Evolutionary conservation across 306 rosid genomes (phyloP), one percentile per base, ranked within the genome.

Genomic region (Pueraria montana): DNA sequence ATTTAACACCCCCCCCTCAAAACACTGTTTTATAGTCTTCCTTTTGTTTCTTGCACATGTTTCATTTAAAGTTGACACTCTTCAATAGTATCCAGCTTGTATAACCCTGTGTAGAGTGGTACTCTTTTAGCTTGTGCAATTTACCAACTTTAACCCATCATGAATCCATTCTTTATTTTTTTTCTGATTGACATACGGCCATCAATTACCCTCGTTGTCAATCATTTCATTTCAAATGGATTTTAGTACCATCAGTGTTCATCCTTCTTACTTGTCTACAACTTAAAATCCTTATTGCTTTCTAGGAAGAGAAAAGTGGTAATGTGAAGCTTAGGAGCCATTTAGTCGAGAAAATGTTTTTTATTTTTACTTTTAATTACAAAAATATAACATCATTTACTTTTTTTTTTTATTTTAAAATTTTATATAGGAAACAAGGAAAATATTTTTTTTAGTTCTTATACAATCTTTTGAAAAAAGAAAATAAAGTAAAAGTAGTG

Each of bases 261-360:
- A 56, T 38, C 18, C 43, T 30, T 13, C 17, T 36, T 36, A 71
- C 64, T 50, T 72, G 27, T 73, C 24, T 75, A 75, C 69, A 58
- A 58, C 56, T 0, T 34, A 21, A 4, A 7, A 36, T 74, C 32
- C 20, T 36, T 36, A 1, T 4, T 6, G 6, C 40, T 36, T 36
- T 36, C 4, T 36, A 6, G 40, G 40, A 36, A 36, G 40, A 6
- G 40, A 36, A 5, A 36, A 36, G 40, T 64, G 11, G 46, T 32
- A 14, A 68, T 3, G n/a, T 23, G n/a, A 23, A 58, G 63, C 13
- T 21, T 12, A 23, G 6, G 63, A 10, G 14, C 2, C 5, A 2
- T 21, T 56, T 21, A 32, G 13, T 21, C 4, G 21, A 1, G 27
- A 58, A 24, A 58, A 6, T 3, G 58, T 6, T 56, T 30, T 18